phyloP scores from a whole-genome alignment of 2,329 filamentous ascomycete species.

The Botrytis elliptica region DNA sequence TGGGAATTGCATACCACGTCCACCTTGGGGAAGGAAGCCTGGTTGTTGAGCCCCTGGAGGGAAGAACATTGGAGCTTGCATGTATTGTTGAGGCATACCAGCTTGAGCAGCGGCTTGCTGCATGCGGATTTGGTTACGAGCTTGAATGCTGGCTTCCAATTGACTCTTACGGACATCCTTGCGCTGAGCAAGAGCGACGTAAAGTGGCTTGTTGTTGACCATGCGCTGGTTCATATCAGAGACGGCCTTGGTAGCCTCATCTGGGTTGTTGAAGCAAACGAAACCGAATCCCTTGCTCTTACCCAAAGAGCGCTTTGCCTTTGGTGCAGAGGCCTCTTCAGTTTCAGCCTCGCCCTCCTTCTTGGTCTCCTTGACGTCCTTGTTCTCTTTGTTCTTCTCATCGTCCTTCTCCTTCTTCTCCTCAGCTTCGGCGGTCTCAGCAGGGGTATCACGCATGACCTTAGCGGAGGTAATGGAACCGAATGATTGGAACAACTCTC shows the following conservation, averaged over 20 bases:
- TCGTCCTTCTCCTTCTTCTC: constrained; percentile 50
- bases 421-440: constrained; percentile 47
- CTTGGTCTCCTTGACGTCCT: constrained; percentile 44
- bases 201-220: constrained; percentile 94
- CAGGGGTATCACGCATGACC: constrained; percentile 89
- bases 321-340: constrained; percentile 50
- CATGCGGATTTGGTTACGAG: constrained; percentile 97
- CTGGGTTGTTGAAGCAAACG: constrained; percentile 99
- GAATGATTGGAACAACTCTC: constrained; percentile 86
- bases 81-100: constrained; percentile 83
- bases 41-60: constrained; percentile 72
- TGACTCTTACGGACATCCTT: constrained; percentile 99
- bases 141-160: constrained; percentile 98
- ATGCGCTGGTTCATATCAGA: constrained; percentile 99
- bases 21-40: constrained; percentile 62
- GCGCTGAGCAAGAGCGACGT: constrained; percentile 96
- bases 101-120: constrained; percentile 92
- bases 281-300: constrained; percentile 99
- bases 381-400: constrained; percentile 52
- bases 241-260: constrained; percentile 98
- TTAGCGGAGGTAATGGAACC: constrained; percentile 97
- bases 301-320: constrained; percentile 64
- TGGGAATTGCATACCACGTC: constrained; percentile 66
- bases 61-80: constrained; percentile 91
- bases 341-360: constrained; percentile 48